These are phyloP conservation scores for Entomortierella parvispora DNA, from an alignment of 192 early-diverging fungal genomes.

Conservation along the genomic window DNA sequence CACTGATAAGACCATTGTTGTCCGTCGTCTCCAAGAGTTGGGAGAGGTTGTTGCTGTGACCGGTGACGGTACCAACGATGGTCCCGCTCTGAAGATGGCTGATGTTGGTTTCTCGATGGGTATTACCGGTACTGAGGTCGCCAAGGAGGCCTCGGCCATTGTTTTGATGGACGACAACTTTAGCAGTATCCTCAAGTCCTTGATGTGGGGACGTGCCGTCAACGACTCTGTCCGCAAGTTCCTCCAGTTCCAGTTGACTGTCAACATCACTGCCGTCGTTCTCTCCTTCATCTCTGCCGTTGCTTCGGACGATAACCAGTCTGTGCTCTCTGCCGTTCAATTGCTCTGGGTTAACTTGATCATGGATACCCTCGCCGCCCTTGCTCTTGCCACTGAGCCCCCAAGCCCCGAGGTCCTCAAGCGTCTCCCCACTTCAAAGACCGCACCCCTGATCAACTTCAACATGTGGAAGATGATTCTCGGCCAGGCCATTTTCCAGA, in stretches of 20 bases:
- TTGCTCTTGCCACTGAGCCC: conserved; percentile 92
- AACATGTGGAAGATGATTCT: conserved; percentile 95
- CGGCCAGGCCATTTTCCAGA: conserved; percentile 92
- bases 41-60: conserved; percentile 82
- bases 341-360: conserved; percentile 96
- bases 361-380: conserved; percentile 92
- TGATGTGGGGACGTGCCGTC: conserved; percentile 84
- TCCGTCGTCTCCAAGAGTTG: conserved; percentile 74
- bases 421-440: conserved; percentile 79
- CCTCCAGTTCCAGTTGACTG: conserved; percentile 86
- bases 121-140: conserved; percentile 86
- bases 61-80: conserved; percentile 91
- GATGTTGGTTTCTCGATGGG: conserved; percentile 97
- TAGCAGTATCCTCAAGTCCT: conserved; percentile 78
- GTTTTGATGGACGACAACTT: conserved; percentile 94
- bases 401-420: conserved; percentile 86
- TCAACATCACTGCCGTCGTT: conserved; percentile 82
- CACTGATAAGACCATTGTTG: conserved; percentile 89
- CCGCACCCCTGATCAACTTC: conserved; percentile 83
- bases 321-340: conserved; percentile 89
- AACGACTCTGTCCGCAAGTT: conserved; percentile 90
- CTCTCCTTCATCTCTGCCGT: conserved; percentile 77
- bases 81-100: conserved; percentile 86
- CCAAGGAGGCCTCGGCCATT: conserved; percentile 86
- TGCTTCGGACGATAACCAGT: conserved; percentile 70